Evolutionary conservation across 2,329 filamentous ascomycete genomes (phyloP), one percentile per base, ranked within the genome.

Genomic region (Trichoderma atrobrunneum): DNA sequence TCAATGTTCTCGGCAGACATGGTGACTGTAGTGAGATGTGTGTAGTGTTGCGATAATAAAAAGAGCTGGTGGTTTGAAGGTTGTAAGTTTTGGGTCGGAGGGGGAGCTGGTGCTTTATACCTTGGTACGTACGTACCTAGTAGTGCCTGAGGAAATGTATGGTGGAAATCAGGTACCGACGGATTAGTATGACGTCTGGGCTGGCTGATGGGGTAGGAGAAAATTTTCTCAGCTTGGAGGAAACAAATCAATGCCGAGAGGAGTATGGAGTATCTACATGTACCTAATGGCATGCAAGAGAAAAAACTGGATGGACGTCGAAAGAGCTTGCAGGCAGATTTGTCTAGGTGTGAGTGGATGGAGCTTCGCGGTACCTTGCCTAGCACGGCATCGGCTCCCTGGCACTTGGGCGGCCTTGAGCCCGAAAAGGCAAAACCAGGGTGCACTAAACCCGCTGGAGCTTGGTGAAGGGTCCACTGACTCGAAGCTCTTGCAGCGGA

Each of bases 1-100:
- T 82, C 79, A 73, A 80, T 74, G 73, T 80, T 76, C 62, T 80
- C 79, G 74, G 77, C 76, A 78, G 80, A 81, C 81, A 82, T 82
- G 72, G 61, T 78, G 75, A 59, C 66, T 71, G 73, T 18, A 30
- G 70, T 77, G 71, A 70, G 32, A 26, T 61, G 18, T 60, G 16
- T 57, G 16, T 28, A 66, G 48, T 48, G 43, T 28, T 36, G 56
- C 28, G 60, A 59, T 2, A 26, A 34, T 26, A 28, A 34, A 30
- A 21, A 39, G 36, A 43, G 39, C 39, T 18, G 16, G 56, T 34
- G 21, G 26, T 12, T 32, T 60, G 39, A 56, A 10, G 51, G 7
- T 11, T 24, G 51, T 24, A 34, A 26, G 48, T 21, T 26, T 48
- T 54, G 56, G 8, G 30, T 24, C 14, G 68, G 60, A 59, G 68